Base-by-base conservation (phyloP, 2,329 filamentous ascomycete species). In the Pseudogymnoascus sp. region DNA sequence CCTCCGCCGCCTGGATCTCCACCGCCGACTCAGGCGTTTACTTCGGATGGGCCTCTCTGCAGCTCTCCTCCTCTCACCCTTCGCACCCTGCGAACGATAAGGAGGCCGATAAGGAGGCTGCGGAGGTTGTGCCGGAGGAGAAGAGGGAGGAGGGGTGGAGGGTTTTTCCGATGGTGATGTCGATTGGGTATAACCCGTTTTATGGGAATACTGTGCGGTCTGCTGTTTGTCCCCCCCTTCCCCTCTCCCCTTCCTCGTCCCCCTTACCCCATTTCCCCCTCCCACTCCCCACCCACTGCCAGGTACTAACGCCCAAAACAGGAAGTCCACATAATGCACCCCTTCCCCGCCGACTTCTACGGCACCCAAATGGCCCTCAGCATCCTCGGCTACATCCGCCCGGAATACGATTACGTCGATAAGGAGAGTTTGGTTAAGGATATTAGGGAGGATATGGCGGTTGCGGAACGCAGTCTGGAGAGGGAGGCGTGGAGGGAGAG, bases 161-260 rank as follows among this genome's bases (percentile, higher is more conserved):
- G 51, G 80, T 95, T 64, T 91, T 88, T 76, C 91, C 91, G 1
- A 95, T 96, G 83, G 92, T 96, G 69, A 90, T 97, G 88, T 91
- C 87, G 66, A 93, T 97, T 69, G 95, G 95, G 51, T 98, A 93
- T 83, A 99, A 98, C 77, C 95, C 95, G 0, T 98, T 93, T 78
- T 99, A 96, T 83, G 92, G 93, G 75, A 98, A 99, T 81, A 87
- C 83, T 4, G 86, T 90, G 57, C 87, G 91, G 67, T 91, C 85
- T 67, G 92, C 95, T 73, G 82, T 80, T 76, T 45, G 77, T 78
- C 6, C 31, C n/a, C 48, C 45, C 14, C 6, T 3, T 11, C 10
- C 6, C n/a, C 5, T 13, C 13, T 60, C 41, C 37, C 16, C 23
- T 23, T 23, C 14, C 48, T 28, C 14, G 8, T 3, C 6, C 2